These are phyloP conservation scores for Huntiella bhutanensis DNA, from an alignment of 2,329 filamentous ascomycete species.

Conservation along the genomic window DNA sequence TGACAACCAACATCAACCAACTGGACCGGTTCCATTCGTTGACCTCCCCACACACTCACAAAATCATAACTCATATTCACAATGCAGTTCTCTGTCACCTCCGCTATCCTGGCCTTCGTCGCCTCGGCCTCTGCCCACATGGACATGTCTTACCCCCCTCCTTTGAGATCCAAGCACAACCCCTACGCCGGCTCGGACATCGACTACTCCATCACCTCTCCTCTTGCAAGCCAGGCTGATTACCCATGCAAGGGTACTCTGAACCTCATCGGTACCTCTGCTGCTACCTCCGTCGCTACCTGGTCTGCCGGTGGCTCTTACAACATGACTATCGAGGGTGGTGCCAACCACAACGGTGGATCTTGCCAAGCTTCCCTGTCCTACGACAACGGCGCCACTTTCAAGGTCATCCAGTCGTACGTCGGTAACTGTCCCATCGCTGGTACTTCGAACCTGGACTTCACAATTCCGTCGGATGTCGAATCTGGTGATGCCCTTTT, in stretches of 20 bases:
- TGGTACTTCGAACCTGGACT: slow-evolving; percentile 35
- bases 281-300: slow-evolving; percentile 35
- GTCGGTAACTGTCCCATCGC: slow-evolving; percentile 33
- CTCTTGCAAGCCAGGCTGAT: slow-evolving; percentile 43
- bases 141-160: slow-evolving; percentile 33
- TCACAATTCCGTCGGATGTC: slow-evolving; percentile 45
- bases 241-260: slow-evolving; percentile 59
- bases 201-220: slow-evolving; percentile 56
- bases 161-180: slow-evolving; percentile 35
- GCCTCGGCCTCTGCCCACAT: slow-evolving; percentile 34
- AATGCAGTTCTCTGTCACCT: slow-evolving; percentile 25
- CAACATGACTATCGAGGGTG: slow-evolving; percentile 44
- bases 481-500: slow-evolving; percentile 44
- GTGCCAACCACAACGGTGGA: slow-evolving; percentile 46
- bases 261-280: slow-evolving; percentile 26
- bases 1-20: not conserved
- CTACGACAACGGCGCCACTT: slow-evolving; percentile 51
- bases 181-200: slow-evolving; percentile 27
- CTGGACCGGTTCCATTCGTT: slow-evolving; percentile 5
- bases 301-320: slow-evolving; percentile 44
- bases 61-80: slow-evolving; percentile 13
- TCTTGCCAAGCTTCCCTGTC: slow-evolving; percentile 61
- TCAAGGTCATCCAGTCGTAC: slow-evolving; percentile 45
- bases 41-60: not conserved
- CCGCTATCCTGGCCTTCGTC: slow-evolving; percentile 23